These are phyloP conservation scores for Pelargonium citronellum DNA, from an alignment of 441 rosid species.

Conservation along the genomic window DNA sequence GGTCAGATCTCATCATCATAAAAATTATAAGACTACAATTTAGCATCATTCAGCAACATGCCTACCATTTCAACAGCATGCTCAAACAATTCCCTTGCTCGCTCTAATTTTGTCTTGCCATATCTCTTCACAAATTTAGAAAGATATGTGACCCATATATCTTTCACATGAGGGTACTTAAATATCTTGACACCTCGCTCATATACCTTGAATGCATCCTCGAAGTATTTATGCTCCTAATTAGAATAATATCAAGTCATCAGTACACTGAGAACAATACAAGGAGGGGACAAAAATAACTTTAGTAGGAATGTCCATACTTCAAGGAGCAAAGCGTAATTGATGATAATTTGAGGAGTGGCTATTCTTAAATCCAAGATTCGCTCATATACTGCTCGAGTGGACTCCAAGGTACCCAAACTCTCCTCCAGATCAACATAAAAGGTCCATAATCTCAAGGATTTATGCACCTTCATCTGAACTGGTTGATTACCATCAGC, in stretches of 20 bases:
- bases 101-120: slow-evolving; percentile 77
- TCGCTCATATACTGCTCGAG: slow-evolving; percentile 86
- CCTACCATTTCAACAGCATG: slow-evolving; percentile 71
- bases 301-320: slow-evolving; percentile 26
- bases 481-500: slow-evolving; percentile 89
- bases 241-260: slow-evolving; percentile 15
- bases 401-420: slow-evolving; percentile 77
- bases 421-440: slow-evolving; percentile 95
- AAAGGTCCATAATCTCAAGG: slow-evolving; percentile 89
- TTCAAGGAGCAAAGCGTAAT: slow-evolving; percentile 72
- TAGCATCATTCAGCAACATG: slow-evolving; percentile 8
- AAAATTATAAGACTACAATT: neutral
- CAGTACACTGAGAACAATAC: slow-evolving; percentile 6
- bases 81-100: slow-evolving; percentile 86
- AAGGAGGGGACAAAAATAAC: slow-evolving; percentile 1
- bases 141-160: slow-evolving; percentile 84
- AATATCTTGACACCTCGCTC: slow-evolving; percentile 95
- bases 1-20: neutral
- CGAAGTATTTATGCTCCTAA: slow-evolving; percentile 74
- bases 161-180: slow-evolving; percentile 90
- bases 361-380: slow-evolving; percentile 88
- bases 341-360: slow-evolving; percentile 83
- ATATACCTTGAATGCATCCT: slow-evolving; percentile 95
- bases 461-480: slow-evolving; percentile 84
- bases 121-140: slow-evolving; percentile 84